Evolutionary conservation across 345 rosid species (phyloP).

Genomic region (Citrus australasica): DNA sequence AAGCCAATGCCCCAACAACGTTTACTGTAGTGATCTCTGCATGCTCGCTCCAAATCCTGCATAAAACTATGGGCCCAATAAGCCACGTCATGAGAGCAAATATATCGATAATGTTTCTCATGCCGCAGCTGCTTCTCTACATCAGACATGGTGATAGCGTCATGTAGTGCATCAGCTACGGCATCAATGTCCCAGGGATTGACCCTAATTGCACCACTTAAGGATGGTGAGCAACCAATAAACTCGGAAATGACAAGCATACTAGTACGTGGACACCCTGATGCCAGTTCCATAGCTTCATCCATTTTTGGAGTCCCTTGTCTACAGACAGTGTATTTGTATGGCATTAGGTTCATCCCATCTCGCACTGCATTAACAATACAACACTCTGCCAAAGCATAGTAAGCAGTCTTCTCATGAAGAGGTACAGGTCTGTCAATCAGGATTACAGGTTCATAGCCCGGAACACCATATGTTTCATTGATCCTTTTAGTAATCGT

Average conservation of each 20-base stretch:
- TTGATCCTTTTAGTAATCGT: conserved; percentile 33
- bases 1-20: conserved; percentile 47
- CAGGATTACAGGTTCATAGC: conserved; percentile 43
- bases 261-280: conserved; percentile 37
- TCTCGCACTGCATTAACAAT: conserved; percentile 49
- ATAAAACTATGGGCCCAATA: conserved; percentile 51
- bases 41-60: conserved; percentile 45
- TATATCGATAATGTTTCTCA: conserved; percentile 50
- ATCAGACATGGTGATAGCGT: conserved; percentile 36
- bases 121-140: conserved; percentile 40
- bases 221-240: conserved; percentile 50
- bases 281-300: conserved; percentile 29
- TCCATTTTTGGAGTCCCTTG: conserved; percentile 37
- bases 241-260: conserved; percentile 48
- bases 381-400: conserved; percentile 52
- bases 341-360: conserved; percentile 52
- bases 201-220: conserved; percentile 50
- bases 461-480: conserved; percentile 33
- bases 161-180: conserved; percentile 38
- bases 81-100: conserved; percentile 58
- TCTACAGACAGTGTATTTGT: conserved; percentile 45
- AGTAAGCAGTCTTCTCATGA: conserved; percentile 47
- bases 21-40: conserved; percentile 41
- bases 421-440: conserved; percentile 46
- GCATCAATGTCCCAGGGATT: conserved; percentile 49